Percentiles rank a stretch among this genome's conserved stretches.
phyloP scores from a whole-genome alignment of 176 grass and related monocot species.

The Oryza punctata region DNA sequence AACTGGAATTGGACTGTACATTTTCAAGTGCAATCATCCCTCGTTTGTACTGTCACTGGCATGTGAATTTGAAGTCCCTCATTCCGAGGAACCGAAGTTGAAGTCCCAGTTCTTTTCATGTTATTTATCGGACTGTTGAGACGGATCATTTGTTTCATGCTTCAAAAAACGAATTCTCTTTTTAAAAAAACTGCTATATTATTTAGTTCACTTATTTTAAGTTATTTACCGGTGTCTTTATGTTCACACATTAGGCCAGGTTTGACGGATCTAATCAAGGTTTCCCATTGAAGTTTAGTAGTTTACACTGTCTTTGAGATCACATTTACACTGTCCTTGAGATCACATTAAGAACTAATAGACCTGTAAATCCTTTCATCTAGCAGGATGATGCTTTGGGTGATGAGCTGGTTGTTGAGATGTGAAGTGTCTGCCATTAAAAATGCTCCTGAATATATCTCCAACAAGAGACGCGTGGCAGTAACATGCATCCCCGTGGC shows the following conservation, averaged over 20 bases:
- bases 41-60: neutral
- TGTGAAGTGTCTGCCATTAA: constrained; percentile 15
- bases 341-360: neutral
- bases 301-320: neutral
- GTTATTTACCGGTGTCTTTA: neutral
- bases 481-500: neutral
- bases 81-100: neutral
- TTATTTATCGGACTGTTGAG: too few species aligned
- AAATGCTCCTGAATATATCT: neutral
- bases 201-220: too few species aligned
- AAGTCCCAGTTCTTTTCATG: neutral
- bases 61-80: neutral
- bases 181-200: too few species aligned
- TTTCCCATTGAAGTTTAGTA: neutral
- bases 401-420: constrained; percentile 21
- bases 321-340: neutral
- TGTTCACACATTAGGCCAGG: neutral
- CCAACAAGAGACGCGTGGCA: neutral
- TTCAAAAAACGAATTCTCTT: too few species aligned
- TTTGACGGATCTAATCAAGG: neutral
- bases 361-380: neutral
- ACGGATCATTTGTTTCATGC: too few species aligned
- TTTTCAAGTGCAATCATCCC: neutral
- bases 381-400: neutral
- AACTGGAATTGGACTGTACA: neutral